Percentiles rank a stretch among this genome's conserved stretches.
These are phyloP conservation scores for Populus tremula DNA, from an alignment of 345 rosid species.

Conservation along the genomic window DNA sequence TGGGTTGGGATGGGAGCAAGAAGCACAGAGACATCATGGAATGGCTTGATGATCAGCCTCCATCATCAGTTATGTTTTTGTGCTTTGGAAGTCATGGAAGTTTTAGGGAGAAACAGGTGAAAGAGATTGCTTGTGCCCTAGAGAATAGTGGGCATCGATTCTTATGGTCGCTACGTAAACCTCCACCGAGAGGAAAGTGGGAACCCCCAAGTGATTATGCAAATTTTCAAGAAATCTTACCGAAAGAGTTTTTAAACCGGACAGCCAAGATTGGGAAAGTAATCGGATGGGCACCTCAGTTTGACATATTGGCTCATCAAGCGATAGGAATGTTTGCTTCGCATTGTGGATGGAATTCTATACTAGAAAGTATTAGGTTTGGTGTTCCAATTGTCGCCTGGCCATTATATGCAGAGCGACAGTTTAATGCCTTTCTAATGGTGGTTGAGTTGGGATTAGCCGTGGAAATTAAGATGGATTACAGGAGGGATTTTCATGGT, in stretches of 20 bases:
- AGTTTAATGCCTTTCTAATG: conserved; percentile 11
- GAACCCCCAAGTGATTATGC: neutral
- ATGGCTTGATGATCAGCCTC: too few relatives aligned
- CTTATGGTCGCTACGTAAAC: neutral
- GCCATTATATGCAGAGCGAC: conserved; percentile 11
- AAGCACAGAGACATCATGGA: too few relatives aligned
- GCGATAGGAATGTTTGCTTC: neutral
- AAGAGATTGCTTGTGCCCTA: neutral
- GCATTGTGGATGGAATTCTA: neutral
- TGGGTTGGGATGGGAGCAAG: too few relatives aligned
- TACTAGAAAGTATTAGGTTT: neutral
- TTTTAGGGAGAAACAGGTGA: neutral
- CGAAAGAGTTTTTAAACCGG: neutral
- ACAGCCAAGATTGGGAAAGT: neutral
- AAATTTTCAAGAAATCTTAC: neutral
- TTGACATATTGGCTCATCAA: neutral
- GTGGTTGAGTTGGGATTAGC: conserved; percentile 8
- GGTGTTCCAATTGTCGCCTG: conserved; percentile 16
- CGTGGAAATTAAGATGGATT: neutral
- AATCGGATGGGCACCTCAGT: neutral
- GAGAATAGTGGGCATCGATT: neutral
- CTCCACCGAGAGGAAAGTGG: neutral
- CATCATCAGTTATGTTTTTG: too few relatives aligned
- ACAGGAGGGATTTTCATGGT: neutral
- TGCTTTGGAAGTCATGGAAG: too few relatives aligned